Percentiles rank a stretch among this genome's conserved stretches.
Evolutionary conservation across 768 basidiomycete genomes (phyloP).

Genomic region (Serendipita vermifera): DNA sequence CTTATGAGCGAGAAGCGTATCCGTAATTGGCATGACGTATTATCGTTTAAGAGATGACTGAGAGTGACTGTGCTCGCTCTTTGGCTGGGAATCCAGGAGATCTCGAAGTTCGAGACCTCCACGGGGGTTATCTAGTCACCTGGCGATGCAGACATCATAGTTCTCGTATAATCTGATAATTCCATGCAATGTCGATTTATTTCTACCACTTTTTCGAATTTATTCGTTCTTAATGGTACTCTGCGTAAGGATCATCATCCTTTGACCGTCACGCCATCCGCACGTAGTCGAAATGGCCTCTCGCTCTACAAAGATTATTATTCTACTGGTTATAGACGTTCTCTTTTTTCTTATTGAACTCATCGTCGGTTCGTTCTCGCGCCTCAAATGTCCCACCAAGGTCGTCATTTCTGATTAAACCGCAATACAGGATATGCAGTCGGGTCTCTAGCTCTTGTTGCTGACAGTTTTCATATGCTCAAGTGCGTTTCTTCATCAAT

Average conservation of each 20-base stretch:
- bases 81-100: not conserved
- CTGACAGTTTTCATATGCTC: conserved; percentile 98
- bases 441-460: conserved; percentile 86
- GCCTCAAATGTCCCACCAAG: no score
- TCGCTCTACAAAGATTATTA: conserved; percentile 57
- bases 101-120: no score
- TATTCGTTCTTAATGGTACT: not conserved
- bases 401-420: conserved; percentile 13
- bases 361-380: conserved; percentile 45
- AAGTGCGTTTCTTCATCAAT: conserved; percentile 50
- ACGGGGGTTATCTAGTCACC: conserved; percentile 3
- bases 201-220: not conserved
- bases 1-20: no score
- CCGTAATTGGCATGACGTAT: no score
- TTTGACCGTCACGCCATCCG: no score
- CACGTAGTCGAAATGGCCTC: conserved; percentile 29
- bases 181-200: not conserved
- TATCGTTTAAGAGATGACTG: not conserved
- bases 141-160: not conserved
- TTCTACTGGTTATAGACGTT: conserved; percentile 74
- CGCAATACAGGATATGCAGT: conserved; percentile 69
- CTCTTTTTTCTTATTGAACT: conserved; percentile 81
- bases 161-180: no score
- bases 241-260: no score
- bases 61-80: not conserved